Evolutionary conservation across 176 grass and related monocot genomes (phyloP).

Genomic region (Aegilops speltoides): DNA sequence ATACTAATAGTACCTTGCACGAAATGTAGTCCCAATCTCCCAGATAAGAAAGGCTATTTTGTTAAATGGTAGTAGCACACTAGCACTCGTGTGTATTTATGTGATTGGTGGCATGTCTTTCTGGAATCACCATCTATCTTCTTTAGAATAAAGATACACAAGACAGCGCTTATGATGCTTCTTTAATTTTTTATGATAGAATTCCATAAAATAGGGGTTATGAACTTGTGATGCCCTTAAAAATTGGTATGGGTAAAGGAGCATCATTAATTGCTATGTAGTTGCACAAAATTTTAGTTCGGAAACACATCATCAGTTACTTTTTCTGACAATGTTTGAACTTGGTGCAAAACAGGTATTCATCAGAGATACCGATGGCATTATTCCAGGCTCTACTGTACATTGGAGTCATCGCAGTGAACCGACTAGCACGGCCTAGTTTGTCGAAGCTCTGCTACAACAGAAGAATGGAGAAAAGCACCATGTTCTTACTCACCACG

Average conservation of each 20-base stretch:
- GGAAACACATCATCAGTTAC: background rate
- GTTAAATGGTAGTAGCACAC: background rate
- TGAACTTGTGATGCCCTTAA: background rate
- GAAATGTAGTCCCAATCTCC: background rate
- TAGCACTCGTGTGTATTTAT: background rate
- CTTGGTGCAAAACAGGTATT: conserved; percentile 58
- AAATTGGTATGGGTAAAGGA: background rate
- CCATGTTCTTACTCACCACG: conserved; percentile 48
- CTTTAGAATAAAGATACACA: conserved; percentile 23
- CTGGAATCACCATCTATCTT: background rate
- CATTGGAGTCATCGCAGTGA: conserved; percentile 63
- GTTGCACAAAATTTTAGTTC: background rate
- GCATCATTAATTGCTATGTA: background rate
- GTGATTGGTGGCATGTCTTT: conserved; percentile 8
- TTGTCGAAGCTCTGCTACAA: conserved; percentile 83
- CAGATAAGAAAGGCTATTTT: conserved; percentile 2
- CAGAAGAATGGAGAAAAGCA: conserved; percentile 74
- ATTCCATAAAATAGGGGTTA: conserved; percentile 18
- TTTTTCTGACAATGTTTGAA: conserved; percentile 21
- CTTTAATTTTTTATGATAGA: conserved; percentile 26
- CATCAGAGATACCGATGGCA: conserved; percentile 56
- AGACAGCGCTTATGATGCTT: background rate
- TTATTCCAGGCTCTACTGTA: conserved; percentile 78
- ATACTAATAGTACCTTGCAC: background rate
- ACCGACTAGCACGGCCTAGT: conserved; percentile 61